These are phyloP conservation scores for Gypsophila paniculata DNA, from an alignment of 179 eudicot species.

Conservation along the genomic window DNA sequence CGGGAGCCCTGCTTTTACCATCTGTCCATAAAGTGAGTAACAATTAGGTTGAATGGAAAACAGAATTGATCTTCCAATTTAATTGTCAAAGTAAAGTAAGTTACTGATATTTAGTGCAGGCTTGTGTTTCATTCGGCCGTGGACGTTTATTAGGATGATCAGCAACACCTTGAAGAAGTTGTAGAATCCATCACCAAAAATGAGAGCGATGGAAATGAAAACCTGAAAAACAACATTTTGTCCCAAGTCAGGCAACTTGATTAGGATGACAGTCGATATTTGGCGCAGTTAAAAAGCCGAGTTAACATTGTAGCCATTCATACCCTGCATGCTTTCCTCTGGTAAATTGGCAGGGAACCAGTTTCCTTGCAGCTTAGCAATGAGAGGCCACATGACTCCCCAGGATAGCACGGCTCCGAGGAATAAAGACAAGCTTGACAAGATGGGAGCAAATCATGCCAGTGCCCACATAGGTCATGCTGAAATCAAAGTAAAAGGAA, in stretches of 20 bases:
- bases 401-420: constrained; percentile 82
- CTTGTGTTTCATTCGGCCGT: constrained; percentile 33
- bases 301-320: constrained; percentile 83
- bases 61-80: neutral
- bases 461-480: constrained; percentile 85
- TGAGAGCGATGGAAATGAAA: constrained; percentile 64
- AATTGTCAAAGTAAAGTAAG: no score
- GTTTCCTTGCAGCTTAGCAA: constrained; percentile 48
- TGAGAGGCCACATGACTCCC: constrained; percentile 92
- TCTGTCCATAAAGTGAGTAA: constrained; percentile 1
- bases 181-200: constrained; percentile 80
- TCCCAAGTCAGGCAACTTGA: neutral
- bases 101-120: constrained; percentile 30
- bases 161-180: constrained; percentile 50
- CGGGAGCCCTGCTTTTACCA: constrained; percentile 26
- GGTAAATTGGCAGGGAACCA: constrained; percentile 66
- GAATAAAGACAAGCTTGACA: constrained; percentile 68
- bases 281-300: no score
- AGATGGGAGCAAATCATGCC: constrained; percentile 91
- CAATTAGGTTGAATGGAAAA: no score
- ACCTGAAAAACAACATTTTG: constrained; percentile 37
- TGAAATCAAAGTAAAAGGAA: constrained; percentile 82
- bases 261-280: no score
- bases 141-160: constrained; percentile 41
- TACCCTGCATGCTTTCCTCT: constrained; percentile 67